Conservation (phyloP, 768 basidiomycete species). For the Mycena alexandri region DNA sequence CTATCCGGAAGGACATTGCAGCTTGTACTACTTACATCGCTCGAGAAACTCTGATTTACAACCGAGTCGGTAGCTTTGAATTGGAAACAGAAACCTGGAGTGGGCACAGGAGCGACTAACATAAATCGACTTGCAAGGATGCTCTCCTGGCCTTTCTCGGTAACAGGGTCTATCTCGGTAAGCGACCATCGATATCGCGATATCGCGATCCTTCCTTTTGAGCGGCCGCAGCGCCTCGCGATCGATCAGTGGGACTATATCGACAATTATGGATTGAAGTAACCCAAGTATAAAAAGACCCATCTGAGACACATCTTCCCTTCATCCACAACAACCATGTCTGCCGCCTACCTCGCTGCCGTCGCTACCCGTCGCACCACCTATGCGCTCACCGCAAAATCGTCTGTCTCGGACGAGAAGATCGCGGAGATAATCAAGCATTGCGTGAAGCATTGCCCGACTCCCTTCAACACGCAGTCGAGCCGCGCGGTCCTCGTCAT, state of each 20-base stretch:
- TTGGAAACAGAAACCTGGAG: too few species aligned
- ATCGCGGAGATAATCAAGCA: slow-evolving; percentile 27
- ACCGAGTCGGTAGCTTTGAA: too few species aligned
- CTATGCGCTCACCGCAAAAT: slow-evolving; percentile 20
- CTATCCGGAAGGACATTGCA: too few species aligned
- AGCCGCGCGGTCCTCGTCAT: slow-evolving; percentile 24
- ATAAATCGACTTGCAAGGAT: too few species aligned
- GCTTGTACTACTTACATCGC: too few species aligned
- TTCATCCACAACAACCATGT: slow-evolving; percentile 17
- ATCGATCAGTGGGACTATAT: background rate
- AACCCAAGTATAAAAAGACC: background rate
- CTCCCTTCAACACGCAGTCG: slow-evolving; percentile 28
- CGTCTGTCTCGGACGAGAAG: slow-evolving; percentile 23
- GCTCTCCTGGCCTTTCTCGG: too few species aligned
- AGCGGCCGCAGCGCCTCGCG: background rate
- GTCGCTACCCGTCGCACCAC: slow-evolving; percentile 22
- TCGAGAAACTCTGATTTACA: too few species aligned
- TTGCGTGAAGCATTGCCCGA: slow-evolving; percentile 10
- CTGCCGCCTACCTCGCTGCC: slow-evolving; percentile 27
- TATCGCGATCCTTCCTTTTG: too few species aligned
- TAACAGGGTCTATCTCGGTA: too few species aligned
- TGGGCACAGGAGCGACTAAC: too few species aligned
- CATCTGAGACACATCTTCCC: background rate
- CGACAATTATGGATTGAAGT: background rate
- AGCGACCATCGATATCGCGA: too few species aligned